Evolutionary conservation across 805 yeast genomes (phyloP).

Genomic region (Teunomyces gatunensis): DNA sequence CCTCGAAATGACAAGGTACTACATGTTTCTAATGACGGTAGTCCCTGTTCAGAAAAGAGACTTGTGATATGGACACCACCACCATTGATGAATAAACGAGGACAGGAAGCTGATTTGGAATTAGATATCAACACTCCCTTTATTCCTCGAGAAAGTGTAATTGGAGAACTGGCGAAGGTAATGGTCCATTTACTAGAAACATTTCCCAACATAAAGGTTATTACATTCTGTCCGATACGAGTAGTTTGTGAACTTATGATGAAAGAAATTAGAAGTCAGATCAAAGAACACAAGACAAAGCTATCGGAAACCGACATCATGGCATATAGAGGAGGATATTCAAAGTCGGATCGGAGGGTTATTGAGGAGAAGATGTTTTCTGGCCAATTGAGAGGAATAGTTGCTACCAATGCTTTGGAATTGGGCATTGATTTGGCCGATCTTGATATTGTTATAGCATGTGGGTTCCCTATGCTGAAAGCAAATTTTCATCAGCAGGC

Average conservation of each 20-base stretch:
- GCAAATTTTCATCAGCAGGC: constrained; percentile 92
- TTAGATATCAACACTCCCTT: constrained; percentile 8
- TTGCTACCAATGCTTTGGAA: constrained; percentile 94
- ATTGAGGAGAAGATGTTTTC: constrained; percentile 89
- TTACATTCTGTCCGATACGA: constrained; percentile 87
- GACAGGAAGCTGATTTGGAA: constrained; percentile 17
- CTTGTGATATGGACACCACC: constrained; percentile 87
- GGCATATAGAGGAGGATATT: constrained; percentile 95
- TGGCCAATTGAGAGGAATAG: constrained; percentile 79
- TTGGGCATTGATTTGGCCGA: constrained; percentile 94
- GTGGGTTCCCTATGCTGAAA: constrained; percentile 88
- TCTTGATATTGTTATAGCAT: constrained; percentile 84
- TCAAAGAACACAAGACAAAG: constrained; percentile 40
- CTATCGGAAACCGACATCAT: constrained; percentile 59
- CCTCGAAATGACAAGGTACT: constrained; percentile 40
- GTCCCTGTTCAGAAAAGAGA: constrained; percentile 78
- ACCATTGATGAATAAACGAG: constrained; percentile 51
- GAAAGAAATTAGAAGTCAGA: constrained; percentile 64
- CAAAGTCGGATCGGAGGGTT: constrained; percentile 77
- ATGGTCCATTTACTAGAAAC: constrained; percentile 61
- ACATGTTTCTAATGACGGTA: constrained; percentile 77
- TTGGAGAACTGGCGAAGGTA: constrained; percentile 73
- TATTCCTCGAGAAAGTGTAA: constrained; percentile 59
- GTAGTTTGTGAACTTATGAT: constrained; percentile 82
- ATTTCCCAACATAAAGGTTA: constrained; percentile 62